Evolutionary conservation across 2,329 filamentous ascomycete species (phyloP), one percentile per base, ranked within the genome.

Genomic region (Penicillium sp.): DNA sequence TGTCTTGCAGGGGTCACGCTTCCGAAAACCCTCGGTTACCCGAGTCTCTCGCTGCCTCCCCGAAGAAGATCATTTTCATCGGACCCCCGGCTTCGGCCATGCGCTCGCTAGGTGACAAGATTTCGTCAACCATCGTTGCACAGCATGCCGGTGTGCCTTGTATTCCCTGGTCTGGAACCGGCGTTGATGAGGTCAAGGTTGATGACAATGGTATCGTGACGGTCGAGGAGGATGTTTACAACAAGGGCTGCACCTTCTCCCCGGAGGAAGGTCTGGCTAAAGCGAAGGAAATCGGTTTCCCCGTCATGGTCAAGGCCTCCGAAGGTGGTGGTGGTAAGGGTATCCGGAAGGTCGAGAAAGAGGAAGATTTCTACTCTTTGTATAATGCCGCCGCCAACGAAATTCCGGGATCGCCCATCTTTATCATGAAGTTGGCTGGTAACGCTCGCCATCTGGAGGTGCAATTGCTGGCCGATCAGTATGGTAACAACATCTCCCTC

Each of bases 261-360:
- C 90, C 89, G 73, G 78, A 95, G 72, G 90, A 99, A 74, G 93
- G 92, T 74, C 81, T 99, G 42, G 76, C 82, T 66, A 90, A 87
- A 67, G 93, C 93, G 52, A 84, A 82, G 70, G 81, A 89, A 66
- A 99, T 99, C 70, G 93, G 93, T 60, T 99, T 99, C 77, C 93
- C 93, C 13, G 88, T 99, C 78, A 99, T 99, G 93, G 89, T 99
- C 72, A 99, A 99, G 80, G 93, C 93, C n/a, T 97, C 93, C 2
- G 93, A 99, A 78, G 93, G 93, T 76, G 93, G 93, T 77, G 93
- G 93, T 76, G 93, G 93, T 70, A 99, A 99, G 79, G 93, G 93
- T 80, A 99, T 99, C 69, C 89, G 95, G 70, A 96, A 97, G 77
- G 93, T 93, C 60, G 79, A 89, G 54, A 79, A 79, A 54, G 91